phyloP scores from a whole-genome alignment of 108 stramenopile genomes.

The Conticribra guillardii region DNA sequence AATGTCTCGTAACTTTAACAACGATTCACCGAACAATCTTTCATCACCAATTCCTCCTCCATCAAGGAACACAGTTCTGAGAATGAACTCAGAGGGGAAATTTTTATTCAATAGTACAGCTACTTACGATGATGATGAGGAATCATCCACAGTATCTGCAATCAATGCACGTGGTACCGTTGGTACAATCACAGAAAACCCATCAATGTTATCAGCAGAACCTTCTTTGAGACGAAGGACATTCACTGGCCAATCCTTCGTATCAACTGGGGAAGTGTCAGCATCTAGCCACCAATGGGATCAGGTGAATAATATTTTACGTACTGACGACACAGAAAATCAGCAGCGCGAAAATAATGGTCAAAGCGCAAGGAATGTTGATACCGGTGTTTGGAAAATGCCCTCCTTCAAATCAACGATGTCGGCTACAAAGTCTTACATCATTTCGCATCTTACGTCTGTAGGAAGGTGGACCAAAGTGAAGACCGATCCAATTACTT shows the following conservation, averaged over 20 bases:
- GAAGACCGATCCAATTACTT: slow-evolving; percentile 34
- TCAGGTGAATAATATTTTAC: slow-evolving; percentile 44
- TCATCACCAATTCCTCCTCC: slow-evolving; percentile 2
- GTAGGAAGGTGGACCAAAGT: slow-evolving; percentile 43
- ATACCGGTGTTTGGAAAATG: slow-evolving; percentile 47
- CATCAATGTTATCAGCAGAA: not conserved
- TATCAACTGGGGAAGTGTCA: slow-evolving; percentile 22
- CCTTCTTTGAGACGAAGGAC: slow-evolving; percentile 44
- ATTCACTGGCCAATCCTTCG: slow-evolving; percentile 31
- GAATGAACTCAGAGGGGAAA: slow-evolving; percentile 48
- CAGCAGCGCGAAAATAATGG: slow-evolving; percentile 4
- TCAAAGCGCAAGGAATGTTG: slow-evolving; percentile 26
- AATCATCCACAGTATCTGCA: slow-evolving; percentile 8
- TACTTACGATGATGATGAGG: slow-evolving; percentile 15
- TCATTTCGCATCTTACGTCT: slow-evolving; percentile 25
- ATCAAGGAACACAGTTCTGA: slow-evolving; percentile 6
- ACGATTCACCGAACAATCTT: not conserved
- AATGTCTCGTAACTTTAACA: not conserved
- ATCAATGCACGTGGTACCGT: not conserved
- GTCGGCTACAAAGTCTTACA: slow-evolving; percentile 8
- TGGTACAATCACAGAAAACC: not conserved
- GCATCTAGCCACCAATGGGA: slow-evolving; percentile 45
- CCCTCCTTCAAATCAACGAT: slow-evolving; percentile 29
- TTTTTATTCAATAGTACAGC: slow-evolving; percentile 35
- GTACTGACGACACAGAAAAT: slow-evolving; percentile 21